These are phyloP conservation scores for Monocercomonoides exilis DNA, from an alignment of 78 protist species.

Conservation along the genomic window DNA sequence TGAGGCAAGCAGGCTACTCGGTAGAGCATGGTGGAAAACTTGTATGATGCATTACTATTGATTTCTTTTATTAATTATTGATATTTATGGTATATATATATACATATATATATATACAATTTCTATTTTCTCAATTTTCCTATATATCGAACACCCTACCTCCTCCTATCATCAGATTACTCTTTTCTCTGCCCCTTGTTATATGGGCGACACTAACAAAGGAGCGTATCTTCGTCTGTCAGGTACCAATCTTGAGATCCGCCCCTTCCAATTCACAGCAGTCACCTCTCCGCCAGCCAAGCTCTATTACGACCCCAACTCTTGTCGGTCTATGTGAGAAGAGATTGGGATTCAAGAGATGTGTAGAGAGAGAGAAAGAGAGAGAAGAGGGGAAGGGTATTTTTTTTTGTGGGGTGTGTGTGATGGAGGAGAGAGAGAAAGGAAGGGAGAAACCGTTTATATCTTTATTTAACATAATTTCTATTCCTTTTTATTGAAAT, in stretches of 20 bases:
- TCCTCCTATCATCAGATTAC: background rate
- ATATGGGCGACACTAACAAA: slow-evolving; percentile 3
- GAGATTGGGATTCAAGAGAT: too few relatives aligned
- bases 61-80: background rate
- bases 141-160: background rate
- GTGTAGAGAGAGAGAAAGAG: too few relatives aligned
- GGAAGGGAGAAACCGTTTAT: too few relatives aligned
- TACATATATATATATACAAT: background rate
- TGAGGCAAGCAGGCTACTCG: background rate
- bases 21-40: slow-evolving; percentile 15
- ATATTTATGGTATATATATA: background rate
- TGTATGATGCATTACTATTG: background rate
- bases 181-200: background rate
- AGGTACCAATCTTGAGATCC: background rate
- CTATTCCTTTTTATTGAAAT: too few relatives aligned
- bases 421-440: too few relatives aligned
- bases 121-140: background rate
- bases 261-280: background rate
- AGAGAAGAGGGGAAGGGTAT: too few relatives aligned
- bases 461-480: too few relatives aligned
- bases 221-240: slow-evolving; percentile 8
- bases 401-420: too few relatives aligned
- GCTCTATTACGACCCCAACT: background rate
- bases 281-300: slow-evolving; percentile 5
- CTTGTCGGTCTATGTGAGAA: background rate